Conservation (phyloP, 192 early-diverging fungal species). For the Linnemannia exigua region DNA sequence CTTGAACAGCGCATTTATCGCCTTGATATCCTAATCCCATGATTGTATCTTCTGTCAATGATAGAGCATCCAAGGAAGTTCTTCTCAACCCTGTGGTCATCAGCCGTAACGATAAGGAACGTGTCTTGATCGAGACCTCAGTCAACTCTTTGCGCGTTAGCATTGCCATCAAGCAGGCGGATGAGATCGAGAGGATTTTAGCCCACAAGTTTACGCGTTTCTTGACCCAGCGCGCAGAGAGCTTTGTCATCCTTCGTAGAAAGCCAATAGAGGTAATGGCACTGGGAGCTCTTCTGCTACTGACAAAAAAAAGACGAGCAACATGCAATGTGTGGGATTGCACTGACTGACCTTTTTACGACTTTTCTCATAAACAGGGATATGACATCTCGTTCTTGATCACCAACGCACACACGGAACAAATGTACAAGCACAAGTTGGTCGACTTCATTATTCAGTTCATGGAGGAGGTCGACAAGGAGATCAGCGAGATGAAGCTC, state of each 20-base stretch:
- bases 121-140: conserved; percentile 92
- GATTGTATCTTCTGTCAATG: neutral
- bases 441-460: conserved; percentile 99
- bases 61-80: conserved; percentile 83
- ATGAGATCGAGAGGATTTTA: conserved; percentile 95
- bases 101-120: conserved; percentile 92
- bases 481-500: conserved; percentile 99
- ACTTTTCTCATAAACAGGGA: conserved; percentile 68
- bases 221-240: conserved; percentile 97
- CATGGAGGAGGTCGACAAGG: conserved; percentile 99
- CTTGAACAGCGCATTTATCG: neutral
- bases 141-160: conserved; percentile 95
- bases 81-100: conserved; percentile 90
- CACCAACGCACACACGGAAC: conserved; percentile 98
- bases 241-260: conserved; percentile 92
- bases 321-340: neutral
- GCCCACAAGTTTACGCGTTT: conserved; percentile 99
- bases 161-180: conserved; percentile 98
- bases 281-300: neutral
- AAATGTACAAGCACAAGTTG: conserved; percentile 99
- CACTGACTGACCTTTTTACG: neutral
- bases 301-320: too few relatives aligned
- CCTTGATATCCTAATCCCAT: neutral
- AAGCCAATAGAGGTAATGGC: conserved; percentile 84
- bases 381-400: conserved; percentile 98